phyloP scores from a whole-genome alignment of 202 grass and related monocot genomes.

The Eragrostis tef region DNA sequence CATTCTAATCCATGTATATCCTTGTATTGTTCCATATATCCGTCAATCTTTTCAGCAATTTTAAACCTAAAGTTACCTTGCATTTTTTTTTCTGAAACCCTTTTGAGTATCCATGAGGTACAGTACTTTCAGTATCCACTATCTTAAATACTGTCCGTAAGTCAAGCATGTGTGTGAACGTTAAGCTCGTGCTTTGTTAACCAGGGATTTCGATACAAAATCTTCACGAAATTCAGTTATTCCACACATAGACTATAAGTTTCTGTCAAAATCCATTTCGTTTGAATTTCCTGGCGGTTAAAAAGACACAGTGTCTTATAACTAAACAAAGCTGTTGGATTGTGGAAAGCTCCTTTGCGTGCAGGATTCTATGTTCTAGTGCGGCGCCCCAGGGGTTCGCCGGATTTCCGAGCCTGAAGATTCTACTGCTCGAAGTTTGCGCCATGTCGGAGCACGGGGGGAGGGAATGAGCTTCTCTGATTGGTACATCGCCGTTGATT shows the following conservation, averaged over 20 bases:
- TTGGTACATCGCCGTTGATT: neutral
- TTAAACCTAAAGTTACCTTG: neutral
- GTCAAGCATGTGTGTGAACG: neutral
- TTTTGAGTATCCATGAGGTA: neutral
- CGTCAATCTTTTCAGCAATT: neutral
- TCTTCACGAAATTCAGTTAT: no score
- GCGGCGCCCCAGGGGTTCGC: conserved; percentile 7
- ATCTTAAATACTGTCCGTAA: neutral
- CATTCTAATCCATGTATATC: neutral
- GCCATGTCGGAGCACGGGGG: neutral
- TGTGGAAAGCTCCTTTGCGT: no score
- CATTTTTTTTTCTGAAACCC: neutral
- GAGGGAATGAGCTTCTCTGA: neutral
- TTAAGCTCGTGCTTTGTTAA: neutral
- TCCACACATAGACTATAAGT: no score
- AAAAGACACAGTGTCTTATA: no score
- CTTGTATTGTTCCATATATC: neutral
- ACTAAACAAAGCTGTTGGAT: no score
- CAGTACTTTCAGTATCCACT: neutral
- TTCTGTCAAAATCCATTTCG: no score
- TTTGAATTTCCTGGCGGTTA: no score
- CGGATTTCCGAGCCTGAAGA: conserved; percentile 29
- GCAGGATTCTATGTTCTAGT: no score
- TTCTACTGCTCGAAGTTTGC: neutral
- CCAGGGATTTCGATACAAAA: no score